Evolutionary conservation across 768 basidiomycete species (phyloP), one percentile per base, ranked within the genome.

Genomic region (Exidia glandulosa): DNA sequence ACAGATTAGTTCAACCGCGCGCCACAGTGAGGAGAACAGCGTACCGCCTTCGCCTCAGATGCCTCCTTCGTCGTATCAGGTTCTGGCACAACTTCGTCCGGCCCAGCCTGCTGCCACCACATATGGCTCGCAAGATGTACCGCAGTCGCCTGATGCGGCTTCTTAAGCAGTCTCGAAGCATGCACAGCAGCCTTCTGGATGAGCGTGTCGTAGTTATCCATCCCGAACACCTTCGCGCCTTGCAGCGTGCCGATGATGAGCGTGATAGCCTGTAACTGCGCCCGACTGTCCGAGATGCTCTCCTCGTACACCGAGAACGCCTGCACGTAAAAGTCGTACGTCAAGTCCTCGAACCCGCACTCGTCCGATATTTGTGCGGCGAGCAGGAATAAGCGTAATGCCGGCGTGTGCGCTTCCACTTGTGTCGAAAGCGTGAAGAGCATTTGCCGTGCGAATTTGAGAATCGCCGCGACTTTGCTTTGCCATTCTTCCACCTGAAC

Each of bases 111-210:
- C 70, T 98, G 96, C 94, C 94, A 99, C 95, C 95, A 99, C 65
- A 99, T 74, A 74, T 99, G 96, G 70, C 94, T 96, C 7, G 96
- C 96, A 32, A 93, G 78, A 56, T 89, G 85, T 25, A 98, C 96
- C 3, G 95, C 96, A 9, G 86, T 90, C 13, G 94, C 88, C 73
- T 98, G 96, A 71, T 97, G 95, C 13, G 92, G 92, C 80, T 99
- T 98, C 81, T 99, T 99, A 72, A 99, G 72, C 63, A 98, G 73
- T 74, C 95, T 95, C 32, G 94, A 90, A 3, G 92, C 94, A 71
- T 99, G 96, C 64, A 98, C 74, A 5, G 95, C 95, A n/a, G 95
- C 96, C 74, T 99, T 98, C 30, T 96, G 98, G 67, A 97, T 93
- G 63, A 99, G 74, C 2, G 95, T 98, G 68, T 98, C 96, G 68